Evolutionary conservation across 202 grass and related monocot genomes (phyloP).

Genomic region (Musa balbisiana): DNA sequence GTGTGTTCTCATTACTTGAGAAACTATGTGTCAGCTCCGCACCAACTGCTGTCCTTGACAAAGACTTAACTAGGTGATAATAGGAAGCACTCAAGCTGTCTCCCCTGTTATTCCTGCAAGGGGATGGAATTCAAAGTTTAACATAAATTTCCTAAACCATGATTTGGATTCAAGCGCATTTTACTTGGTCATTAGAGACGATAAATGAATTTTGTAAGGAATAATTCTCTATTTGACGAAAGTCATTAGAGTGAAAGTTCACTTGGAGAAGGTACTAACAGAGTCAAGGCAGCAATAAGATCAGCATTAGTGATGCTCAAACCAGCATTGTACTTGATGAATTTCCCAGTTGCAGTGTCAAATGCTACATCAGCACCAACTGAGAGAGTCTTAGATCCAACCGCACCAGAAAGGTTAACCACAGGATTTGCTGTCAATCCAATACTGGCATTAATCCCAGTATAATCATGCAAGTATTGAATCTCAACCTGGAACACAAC

Average conservation of each 20-base stretch:
- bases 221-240: neutral
- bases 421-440: slow-evolving; percentile 20
- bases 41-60: slow-evolving; percentile 20
- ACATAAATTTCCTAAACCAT: neutral
- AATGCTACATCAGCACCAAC: slow-evolving; percentile 19
- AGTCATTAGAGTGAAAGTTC: neutral
- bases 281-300: slow-evolving; percentile 12
- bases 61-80: slow-evolving; percentile 11
- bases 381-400: slow-evolving; percentile 2
- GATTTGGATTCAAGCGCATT: neutral
- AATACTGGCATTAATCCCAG: slow-evolving; percentile 8
- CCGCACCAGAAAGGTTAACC: slow-evolving; percentile 13
- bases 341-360: slow-evolving; percentile 16
- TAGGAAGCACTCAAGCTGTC: slow-evolving; percentile 14
- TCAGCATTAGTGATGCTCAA: slow-evolving; percentile 15
- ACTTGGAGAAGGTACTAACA: slow-evolving; percentile 7
- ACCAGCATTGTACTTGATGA: slow-evolving; percentile 18
- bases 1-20: slow-evolving; percentile 6
- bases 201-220: neutral
- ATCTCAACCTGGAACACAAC: slow-evolving; percentile 10
- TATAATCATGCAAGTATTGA: slow-evolving; percentile 20
- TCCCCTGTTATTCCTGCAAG: slow-evolving; percentile 19
- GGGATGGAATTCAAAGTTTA: neutral
- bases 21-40: slow-evolving; percentile 11
- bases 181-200: neutral